Evolutionary conservation across 345 rosid genomes (phyloP).

Genomic region (Murraya paniculata): DNA sequence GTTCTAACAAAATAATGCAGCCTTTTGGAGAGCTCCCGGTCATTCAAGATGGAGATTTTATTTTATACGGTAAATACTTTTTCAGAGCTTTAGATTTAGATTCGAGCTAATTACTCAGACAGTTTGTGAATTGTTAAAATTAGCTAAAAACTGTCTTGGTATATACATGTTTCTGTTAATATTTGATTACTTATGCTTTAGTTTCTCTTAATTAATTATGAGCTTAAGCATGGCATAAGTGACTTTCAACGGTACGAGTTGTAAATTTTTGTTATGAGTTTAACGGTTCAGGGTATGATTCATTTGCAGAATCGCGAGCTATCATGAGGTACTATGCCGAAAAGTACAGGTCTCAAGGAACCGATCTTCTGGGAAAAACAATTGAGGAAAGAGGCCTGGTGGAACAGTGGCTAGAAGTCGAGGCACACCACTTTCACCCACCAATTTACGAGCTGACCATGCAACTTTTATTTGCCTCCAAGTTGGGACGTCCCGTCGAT

Average conservation of each 20-base stretch:
- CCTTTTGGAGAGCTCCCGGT: conserved; percentile 73
- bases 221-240: no score
- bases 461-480: conserved; percentile 42
- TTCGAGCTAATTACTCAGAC: no score
- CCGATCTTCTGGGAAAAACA: conserved; percentile 39
- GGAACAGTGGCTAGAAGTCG: conserved; percentile 71
- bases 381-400: conserved; percentile 53
- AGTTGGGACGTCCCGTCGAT: conserved; percentile 41
- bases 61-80: conserved; percentile 45
- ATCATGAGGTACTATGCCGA: conserved; percentile 67
- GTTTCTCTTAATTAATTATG: no score
- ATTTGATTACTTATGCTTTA: no score
- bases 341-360: conserved; percentile 50
- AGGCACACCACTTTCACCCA: conserved; percentile 55
- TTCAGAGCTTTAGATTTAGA: no score
- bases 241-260: no score
- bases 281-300: neutral
- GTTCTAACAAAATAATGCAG: conserved; percentile 27
- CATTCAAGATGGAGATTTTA: conserved; percentile 68
- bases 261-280: neutral
- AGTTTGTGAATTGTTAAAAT: no score
- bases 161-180: no score
- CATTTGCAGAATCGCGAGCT: conserved; percentile 59
- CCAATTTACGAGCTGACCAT: conserved; percentile 35
- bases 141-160: no score